These are phyloP conservation scores for Fusarium sp. DNA, from an alignment of 2,329 filamentous ascomycete species.

Conservation along the genomic window DNA sequence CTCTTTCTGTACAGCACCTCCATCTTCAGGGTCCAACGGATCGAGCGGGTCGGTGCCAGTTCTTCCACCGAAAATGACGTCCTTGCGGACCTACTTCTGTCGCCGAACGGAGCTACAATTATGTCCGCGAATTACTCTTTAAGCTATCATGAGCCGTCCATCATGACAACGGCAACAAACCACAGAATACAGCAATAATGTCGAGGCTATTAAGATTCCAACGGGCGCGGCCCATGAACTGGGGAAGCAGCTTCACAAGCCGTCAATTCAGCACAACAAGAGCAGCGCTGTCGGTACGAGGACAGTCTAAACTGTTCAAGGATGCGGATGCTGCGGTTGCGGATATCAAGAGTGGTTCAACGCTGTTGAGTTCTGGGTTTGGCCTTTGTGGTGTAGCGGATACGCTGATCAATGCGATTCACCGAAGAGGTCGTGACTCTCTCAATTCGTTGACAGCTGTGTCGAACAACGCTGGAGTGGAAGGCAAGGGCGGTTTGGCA, in stretches of 20 bases:
- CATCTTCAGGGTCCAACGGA: slow-evolving; percentile 12
- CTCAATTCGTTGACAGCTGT: slow-evolving; percentile 79
- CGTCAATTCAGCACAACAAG: slow-evolving; percentile 41
- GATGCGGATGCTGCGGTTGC: slow-evolving; percentile 76
- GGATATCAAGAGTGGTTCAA: slow-evolving; percentile 76
- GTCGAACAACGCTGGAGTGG: slow-evolving; percentile 82
- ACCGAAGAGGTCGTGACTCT: slow-evolving; percentile 67
- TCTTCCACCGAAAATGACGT: slow-evolving; percentile 40
- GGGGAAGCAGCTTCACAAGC: slow-evolving; percentile 41
- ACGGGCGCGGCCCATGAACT: slow-evolving; percentile 24
- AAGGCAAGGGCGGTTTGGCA: slow-evolving; percentile 75
- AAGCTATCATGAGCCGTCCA: slow-evolving; percentile 35
- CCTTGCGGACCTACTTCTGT: slow-evolving; percentile 27
- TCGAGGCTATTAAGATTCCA: slow-evolving; percentile 28
- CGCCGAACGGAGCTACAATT: slow-evolving; percentile 32
- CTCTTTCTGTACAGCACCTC: background rate
- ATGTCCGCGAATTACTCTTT: slow-evolving; percentile 28
- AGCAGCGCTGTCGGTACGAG: slow-evolving; percentile 13
- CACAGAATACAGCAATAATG: slow-evolving; percentile 22
- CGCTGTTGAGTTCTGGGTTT: slow-evolving; percentile 81
- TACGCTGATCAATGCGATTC: slow-evolving; percentile 77
- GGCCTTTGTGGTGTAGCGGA: slow-evolving; percentile 85
- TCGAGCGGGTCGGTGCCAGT: slow-evolving; percentile 26
- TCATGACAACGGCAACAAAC: slow-evolving; percentile 11
- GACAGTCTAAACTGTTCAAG: slow-evolving; percentile 60